These are phyloP conservation scores for Lasiosphaeria hispida DNA, from an alignment of 495 filamentous ascomycete species.

Conservation along the genomic window DNA sequence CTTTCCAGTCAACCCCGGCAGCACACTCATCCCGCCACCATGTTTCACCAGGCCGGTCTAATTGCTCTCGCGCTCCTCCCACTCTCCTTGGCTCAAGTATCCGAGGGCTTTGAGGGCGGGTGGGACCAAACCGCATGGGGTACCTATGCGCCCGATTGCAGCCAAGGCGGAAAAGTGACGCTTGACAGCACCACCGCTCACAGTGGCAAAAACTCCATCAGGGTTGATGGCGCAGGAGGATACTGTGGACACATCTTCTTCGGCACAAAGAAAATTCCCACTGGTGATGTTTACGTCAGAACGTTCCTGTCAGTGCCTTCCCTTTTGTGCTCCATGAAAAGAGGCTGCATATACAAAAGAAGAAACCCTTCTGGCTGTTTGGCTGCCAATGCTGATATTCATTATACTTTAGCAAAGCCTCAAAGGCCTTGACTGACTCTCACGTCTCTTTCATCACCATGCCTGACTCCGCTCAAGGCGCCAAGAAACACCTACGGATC, in stretches of 20 bases:
- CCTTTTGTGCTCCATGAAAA: neutral
- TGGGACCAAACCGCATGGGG: constrained; percentile 55
- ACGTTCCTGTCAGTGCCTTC: constrained; percentile 47
- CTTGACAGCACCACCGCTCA: constrained; percentile 52
- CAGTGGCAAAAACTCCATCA: constrained; percentile 55
- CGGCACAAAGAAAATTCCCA: constrained; percentile 54
- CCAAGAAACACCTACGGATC: constrained; percentile 57
- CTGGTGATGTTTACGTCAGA: constrained; percentile 55
- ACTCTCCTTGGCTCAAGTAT: constrained; percentile 48
- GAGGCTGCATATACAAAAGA: constrained; percentile 26
- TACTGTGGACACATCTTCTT: constrained; percentile 62
- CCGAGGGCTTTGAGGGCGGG: constrained; percentile 53
- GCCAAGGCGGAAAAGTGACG: constrained; percentile 52
- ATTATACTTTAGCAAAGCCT: constrained; percentile 42
- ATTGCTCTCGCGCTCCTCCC: constrained; percentile 47
- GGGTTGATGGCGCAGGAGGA: constrained; percentile 51
- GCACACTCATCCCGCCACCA: constrained; percentile 23
- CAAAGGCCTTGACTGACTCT: constrained; percentile 49
- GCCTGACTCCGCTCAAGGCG: constrained; percentile 53
- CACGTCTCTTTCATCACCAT: constrained; percentile 62
- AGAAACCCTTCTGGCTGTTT: neutral
- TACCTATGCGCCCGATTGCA: constrained; percentile 55
- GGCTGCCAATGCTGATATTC: too few relatives aligned
- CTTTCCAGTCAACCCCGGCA: too few relatives aligned
- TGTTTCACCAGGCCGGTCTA: constrained; percentile 45